phyloP scores from a whole-genome alignment of 2,329 filamentous ascomycete genomes.

The Colletotrichum abscissum region DNA sequence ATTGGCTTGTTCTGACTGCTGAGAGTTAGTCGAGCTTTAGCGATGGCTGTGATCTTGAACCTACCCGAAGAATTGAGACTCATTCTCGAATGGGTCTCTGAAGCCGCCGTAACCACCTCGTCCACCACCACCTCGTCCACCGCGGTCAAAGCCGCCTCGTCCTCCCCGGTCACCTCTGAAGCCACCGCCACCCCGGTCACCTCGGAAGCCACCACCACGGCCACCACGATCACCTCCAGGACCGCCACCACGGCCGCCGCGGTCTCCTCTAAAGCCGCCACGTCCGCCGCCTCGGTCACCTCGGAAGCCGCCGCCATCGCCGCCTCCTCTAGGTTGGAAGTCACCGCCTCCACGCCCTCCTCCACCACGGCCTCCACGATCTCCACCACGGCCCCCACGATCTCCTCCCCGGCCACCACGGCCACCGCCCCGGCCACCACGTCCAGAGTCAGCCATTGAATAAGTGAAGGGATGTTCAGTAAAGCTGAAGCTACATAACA shows the following conservation, averaged over 20 bases:
- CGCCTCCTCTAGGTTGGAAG: conserved; percentile 25
- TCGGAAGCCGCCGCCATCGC: conserved; percentile 36
- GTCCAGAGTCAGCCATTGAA: conserved; percentile 26
- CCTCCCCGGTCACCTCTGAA: conserved; percentile 12
- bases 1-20: conserved; percentile 19
- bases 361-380: conserved; percentile 15
- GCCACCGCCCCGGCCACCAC: conserved; percentile 30
- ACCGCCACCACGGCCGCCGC: conserved; percentile 35
- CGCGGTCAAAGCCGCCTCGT: conserved; percentile 27
- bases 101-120: conserved; percentile 37
- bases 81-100: conserved; percentile 34
- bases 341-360: conserved; percentile 14
- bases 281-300: conserved; percentile 33
- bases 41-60: conserved; percentile 31
- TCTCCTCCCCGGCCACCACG: conserved; percentile 35
- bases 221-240: conserved; percentile 30
- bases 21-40: conserved; percentile 7
- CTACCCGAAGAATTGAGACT: conserved; percentile 30
- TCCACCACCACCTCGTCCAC: conserved; percentile 25
- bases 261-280: conserved; percentile 32
- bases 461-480: not conserved
- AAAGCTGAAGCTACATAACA: not conserved
- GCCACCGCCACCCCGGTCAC: conserved; percentile 20
- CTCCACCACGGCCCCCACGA: conserved; percentile 5
- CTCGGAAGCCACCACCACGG: conserved; percentile 27